These are phyloP conservation scores for Xylaria sp. DNA, from an alignment of 2,329 filamentous ascomycete genomes.

Conservation along the genomic window DNA sequence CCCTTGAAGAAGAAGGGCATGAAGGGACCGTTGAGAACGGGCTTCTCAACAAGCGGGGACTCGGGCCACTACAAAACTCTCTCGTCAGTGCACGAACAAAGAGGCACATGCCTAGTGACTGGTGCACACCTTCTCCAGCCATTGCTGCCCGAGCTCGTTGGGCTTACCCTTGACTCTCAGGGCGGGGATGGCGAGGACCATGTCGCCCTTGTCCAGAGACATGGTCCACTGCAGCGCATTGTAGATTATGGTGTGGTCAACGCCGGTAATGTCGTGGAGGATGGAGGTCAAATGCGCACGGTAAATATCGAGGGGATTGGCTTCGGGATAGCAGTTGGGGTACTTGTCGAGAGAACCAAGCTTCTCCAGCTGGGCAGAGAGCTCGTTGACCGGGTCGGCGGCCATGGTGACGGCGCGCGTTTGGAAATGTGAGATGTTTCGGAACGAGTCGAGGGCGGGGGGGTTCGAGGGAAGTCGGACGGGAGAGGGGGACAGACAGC, in stretches of 20 bases:
- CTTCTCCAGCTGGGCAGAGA: constrained; percentile 34
- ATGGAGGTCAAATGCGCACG: constrained; percentile 75
- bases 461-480: not conserved
- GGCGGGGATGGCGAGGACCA: constrained; percentile 79
- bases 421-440: not conserved
- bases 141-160: constrained; percentile 64
- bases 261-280: constrained; percentile 70
- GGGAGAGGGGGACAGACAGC: not conserved
- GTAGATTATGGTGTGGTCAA: constrained; percentile 74
- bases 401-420: constrained; percentile 31
- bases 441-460: not conserved
- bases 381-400: constrained; percentile 30
- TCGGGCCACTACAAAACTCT: constrained; percentile 58
- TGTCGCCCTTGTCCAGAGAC: constrained; percentile 80
- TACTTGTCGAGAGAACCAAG: constrained; percentile 47
- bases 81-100: constrained; percentile 9
- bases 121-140: constrained; percentile 60
- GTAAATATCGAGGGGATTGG: constrained; percentile 81
- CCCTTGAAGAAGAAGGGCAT: constrained; percentile 82
- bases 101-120: constrained; percentile 6
- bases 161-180: constrained; percentile 77
- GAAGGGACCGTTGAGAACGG: constrained; percentile 69
- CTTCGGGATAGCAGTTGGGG: constrained; percentile 66
- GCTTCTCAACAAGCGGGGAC: constrained; percentile 74
- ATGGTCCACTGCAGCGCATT: constrained; percentile 78